Evolutionary conservation across 768 basidiomycete species (phyloP).

Genomic region (Boletus pseudopeckii): DNA sequence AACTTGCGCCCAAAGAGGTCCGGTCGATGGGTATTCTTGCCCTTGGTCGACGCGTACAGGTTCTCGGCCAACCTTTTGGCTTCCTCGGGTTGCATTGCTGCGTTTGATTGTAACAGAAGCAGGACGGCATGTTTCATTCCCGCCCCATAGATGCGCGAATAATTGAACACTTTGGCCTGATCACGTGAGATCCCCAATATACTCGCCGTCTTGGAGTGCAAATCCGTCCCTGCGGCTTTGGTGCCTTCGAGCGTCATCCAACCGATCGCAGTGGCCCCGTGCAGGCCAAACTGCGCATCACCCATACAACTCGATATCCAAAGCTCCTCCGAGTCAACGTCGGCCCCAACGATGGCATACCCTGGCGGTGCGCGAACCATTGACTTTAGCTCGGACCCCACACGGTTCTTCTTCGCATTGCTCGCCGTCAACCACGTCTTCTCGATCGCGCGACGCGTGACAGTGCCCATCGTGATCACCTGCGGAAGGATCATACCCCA

Average conservation of each 20-base stretch:
- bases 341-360: conserved; percentile 93
- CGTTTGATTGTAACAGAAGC: conserved; percentile 80
- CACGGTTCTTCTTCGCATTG: conserved; percentile 95
- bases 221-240: conserved; percentile 89
- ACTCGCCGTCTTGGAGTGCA: conserved; percentile 93
- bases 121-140: conserved; percentile 92
- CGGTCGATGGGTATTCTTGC: conserved; percentile 73
- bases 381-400: conserved; percentile 97
- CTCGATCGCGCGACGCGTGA: conserved; percentile 96
- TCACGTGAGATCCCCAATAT: conserved; percentile 93
- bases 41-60: conserved; percentile 91
- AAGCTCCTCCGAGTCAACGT: conserved; percentile 97
- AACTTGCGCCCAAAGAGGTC: conserved; percentile 80
- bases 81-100: conserved; percentile 70
- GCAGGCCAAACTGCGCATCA: conserved; percentile 94
- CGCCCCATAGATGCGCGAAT: conserved; percentile 98
- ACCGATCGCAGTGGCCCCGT: conserved; percentile 94
- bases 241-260: conserved; percentile 99
- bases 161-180: conserved; percentile 98
- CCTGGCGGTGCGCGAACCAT: conserved; percentile 95
- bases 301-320: conserved; percentile 99
- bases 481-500: conserved; percentile 95
- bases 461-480: conserved; percentile 97
- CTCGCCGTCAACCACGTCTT: conserved; percentile 98
- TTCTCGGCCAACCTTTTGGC: conserved; percentile 81